Percentiles rank a stretch among this genome's conserved stretches.
Evolutionary conservation across 2,329 filamentous ascomycete genomes (phyloP).

Genomic region (Aureobasidium vineae): DNA sequence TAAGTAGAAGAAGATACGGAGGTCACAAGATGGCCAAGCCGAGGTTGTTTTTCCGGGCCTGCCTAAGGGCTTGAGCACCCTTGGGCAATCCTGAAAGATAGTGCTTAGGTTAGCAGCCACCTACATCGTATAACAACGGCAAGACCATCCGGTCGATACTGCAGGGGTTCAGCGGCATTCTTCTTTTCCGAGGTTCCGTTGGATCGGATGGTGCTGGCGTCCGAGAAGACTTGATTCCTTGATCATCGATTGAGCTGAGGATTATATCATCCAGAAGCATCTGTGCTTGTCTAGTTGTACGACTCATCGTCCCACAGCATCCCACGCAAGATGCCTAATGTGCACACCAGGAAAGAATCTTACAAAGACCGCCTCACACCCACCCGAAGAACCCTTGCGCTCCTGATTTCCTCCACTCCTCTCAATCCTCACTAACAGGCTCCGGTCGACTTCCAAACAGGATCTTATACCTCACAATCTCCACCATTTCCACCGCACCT

Average conservation of each 20-base stretch:
- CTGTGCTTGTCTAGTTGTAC: not conserved
- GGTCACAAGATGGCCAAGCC: too few relatives aligned
- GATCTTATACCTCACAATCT: constrained; percentile 84
- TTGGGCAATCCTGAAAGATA: too few relatives aligned
- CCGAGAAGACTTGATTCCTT: not conserved
- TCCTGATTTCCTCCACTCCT: not conserved
- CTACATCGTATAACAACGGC: not conserved
- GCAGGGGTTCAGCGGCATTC: not conserved
- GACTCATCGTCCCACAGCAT: not conserved
- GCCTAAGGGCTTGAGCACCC: not conserved
- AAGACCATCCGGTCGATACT: not conserved
- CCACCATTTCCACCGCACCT: constrained; percentile 72
- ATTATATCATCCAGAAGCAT: not conserved
- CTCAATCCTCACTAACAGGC: constrained; percentile 59
- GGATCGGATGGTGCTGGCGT: not conserved
- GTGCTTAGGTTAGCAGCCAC: not conserved
- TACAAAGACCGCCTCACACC: not conserved
- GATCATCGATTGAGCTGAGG: not conserved
- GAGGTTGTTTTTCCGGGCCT: not conserved
- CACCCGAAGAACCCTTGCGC: not conserved
- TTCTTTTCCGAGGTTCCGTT: not conserved
- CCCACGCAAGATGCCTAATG: not conserved
- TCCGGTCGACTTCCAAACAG: constrained; percentile 82
- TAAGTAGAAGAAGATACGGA: too few relatives aligned
- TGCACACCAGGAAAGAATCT: not conserved